phyloP scores from a whole-genome alignment of 192 early-diverging fungal genomes.

The Geranomyces variabilis region DNA sequence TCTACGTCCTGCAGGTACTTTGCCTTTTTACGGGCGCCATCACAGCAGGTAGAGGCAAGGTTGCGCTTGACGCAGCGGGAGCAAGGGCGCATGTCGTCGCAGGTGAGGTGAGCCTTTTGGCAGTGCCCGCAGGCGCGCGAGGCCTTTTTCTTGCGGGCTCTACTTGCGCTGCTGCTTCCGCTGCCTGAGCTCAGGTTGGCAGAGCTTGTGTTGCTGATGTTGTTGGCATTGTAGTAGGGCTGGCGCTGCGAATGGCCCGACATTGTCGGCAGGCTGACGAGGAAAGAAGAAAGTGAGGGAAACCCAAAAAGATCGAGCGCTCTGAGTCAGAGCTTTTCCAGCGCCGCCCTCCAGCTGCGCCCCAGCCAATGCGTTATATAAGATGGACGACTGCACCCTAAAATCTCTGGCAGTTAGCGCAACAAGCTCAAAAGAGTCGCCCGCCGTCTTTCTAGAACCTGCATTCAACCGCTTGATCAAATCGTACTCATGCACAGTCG shows the following conservation, averaged over 20 bases:
- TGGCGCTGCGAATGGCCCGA: too few species aligned
- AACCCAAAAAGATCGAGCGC: too few species aligned
- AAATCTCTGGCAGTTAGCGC: conserved; percentile 33
- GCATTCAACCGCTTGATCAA: conserved; percentile 34
- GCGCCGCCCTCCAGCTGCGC: too few species aligned
- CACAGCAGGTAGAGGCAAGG: conserved; percentile 72
- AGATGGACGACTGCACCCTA: conserved; percentile 59
- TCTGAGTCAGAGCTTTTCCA: too few species aligned
- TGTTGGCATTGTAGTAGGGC: neutral
- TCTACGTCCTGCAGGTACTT: conserved; percentile 81
- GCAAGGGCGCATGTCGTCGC: conserved; percentile 76
- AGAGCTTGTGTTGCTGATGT: too few species aligned
- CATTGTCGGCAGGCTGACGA: too few species aligned
- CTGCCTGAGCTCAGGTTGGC: too few species aligned
- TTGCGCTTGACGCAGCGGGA: conserved; percentile 84
- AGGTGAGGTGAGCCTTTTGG: conserved; percentile 76
- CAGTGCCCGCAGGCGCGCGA: conserved; percentile 72
- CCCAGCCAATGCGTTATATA: too few species aligned
- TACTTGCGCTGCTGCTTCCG: neutral
- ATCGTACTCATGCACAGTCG: conserved; percentile 32
- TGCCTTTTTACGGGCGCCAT: conserved; percentile 86
- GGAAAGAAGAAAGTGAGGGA: too few species aligned
- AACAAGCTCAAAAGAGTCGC: conserved; percentile 15
- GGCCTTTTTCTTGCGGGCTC: conserved; percentile 46
- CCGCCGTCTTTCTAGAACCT: conserved; percentile 26